phyloP scores from a whole-genome alignment of 345 rosid genomes.

The Rhodamnia argentea region DNA sequence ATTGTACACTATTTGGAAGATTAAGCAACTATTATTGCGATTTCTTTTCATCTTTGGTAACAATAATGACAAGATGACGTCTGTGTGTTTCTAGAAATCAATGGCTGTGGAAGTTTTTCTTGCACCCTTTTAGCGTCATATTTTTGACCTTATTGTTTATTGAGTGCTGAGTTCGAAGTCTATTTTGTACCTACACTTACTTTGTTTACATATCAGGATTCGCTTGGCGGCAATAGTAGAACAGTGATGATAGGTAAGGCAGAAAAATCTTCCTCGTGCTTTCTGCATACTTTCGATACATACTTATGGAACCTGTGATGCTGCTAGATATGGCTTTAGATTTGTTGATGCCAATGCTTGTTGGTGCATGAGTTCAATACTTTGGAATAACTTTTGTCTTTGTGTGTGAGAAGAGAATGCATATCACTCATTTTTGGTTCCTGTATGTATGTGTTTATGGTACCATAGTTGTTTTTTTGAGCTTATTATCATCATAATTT shows the following conservation, averaged over 20 bases:
- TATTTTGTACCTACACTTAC: background rate
- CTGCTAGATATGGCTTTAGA: background rate
- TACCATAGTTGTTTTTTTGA: background rate
- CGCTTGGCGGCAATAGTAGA: conserved; percentile 99
- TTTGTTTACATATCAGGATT: conserved; percentile 48
- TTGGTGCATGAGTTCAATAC: background rate
- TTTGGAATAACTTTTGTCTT: background rate
- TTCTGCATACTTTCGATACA: background rate
- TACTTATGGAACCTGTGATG: background rate
- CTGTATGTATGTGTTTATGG: background rate
- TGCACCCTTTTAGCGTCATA: background rate
- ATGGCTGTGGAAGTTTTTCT: background rate
- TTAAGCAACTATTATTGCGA: background rate
- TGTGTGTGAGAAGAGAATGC: background rate
- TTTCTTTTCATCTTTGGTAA: background rate
- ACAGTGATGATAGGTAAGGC: conserved; percentile 92
- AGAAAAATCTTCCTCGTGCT: background rate
- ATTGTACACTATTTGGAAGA: background rate
- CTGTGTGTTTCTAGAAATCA: background rate
- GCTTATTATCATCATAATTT: background rate
- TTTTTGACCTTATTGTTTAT: background rate
- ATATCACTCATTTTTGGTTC: background rate
- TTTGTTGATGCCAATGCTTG: background rate
- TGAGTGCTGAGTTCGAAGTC: background rate
- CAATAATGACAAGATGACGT: background rate